Base-by-base conservation (phyloP, 805 yeast genomes). In the Metschnikowia reukaufii region DNA sequence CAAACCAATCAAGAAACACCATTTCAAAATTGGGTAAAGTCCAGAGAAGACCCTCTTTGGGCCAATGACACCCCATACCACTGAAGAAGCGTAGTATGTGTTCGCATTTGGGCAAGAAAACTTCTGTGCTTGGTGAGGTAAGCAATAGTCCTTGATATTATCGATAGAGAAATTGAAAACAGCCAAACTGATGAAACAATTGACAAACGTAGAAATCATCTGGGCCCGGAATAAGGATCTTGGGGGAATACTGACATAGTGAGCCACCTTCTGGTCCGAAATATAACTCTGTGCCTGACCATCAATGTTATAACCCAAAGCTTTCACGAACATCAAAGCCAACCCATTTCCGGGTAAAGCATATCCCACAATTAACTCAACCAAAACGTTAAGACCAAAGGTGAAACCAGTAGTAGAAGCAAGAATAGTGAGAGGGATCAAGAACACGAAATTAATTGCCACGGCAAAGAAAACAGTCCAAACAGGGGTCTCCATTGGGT, bases 271-370 rank as follows among this genome's bases (percentile, higher is more conserved):
- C 72, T 68, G 66, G 58, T 71, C 75, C 53, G 78, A 72, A 42
- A 81, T 76, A 60, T 67, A 70, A 20, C 68, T 62, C 43, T 74
- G 68, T 12, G 77, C 79, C 58, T 76, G 80, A 45, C 65, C 67
- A 55, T 70, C 72, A 39, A 77, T 70, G 57, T 74, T 76, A 60
- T 70, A 76, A 39, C 78, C 78, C 48, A 62, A 74, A 21, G 76
- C 70, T 56, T 75, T 72, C 62, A 74, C 65, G 50, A 73, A 67
- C 74, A 76, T 68, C 68, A 69, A 71, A 19, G 76, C 77, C 49
- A 72, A 50, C 40, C 78, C 78, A 56, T 72, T 73, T 50, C 79
- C 79, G 49, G 76, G 75, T 40, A 70, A 48, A 67, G 71, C 68
- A 61, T 71, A 71, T 50, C 76, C 76, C 46, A 68, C 52, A 42